phyloP scores from a whole-genome alignment of 257 asterid species.

The Ilex asprella region DNA sequence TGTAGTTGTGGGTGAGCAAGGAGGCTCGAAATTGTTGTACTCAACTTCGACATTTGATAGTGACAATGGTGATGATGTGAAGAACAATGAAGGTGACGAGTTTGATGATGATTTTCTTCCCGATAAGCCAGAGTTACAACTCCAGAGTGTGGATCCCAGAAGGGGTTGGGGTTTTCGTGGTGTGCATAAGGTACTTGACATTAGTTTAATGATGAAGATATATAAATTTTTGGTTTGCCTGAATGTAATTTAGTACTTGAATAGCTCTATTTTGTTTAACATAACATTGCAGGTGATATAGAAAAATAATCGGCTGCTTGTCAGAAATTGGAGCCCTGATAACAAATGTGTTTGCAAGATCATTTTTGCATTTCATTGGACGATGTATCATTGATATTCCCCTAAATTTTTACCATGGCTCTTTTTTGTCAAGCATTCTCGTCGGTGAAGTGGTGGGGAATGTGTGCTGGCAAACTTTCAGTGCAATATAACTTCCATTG shows the following conservation, averaged over 20 bases:
- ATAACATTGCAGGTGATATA: background rate
- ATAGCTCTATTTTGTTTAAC: background rate
- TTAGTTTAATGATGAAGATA: background rate
- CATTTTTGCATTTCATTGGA: background rate
- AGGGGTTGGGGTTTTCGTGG: slow-evolving; percentile 96
- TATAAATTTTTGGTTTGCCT: background rate
- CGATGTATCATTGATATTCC: background rate
- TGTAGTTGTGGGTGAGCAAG: slow-evolving; percentile 38
- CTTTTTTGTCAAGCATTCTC: no score
- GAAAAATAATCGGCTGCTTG: background rate
- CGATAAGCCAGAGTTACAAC: slow-evolving; percentile 54
- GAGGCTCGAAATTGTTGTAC: slow-evolving; percentile 40
- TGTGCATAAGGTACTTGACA: slow-evolving; percentile 65
- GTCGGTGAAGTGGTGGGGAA: no score
- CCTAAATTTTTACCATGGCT: background rate
- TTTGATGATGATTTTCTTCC: slow-evolving; percentile 54
- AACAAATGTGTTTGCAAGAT: background rate
- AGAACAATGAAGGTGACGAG: slow-evolving; percentile 15
- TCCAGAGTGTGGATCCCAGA: slow-evolving; percentile 81
- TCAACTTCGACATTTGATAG: slow-evolving; percentile 42
- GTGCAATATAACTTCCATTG: no score
- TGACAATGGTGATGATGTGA: slow-evolving; percentile 24
- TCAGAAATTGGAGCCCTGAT: background rate
- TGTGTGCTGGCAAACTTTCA: no score
- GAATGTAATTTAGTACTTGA: background rate